Evolutionary conservation across 768 basidiomycete genomes (phyloP).

Genomic region (Termitomyces sp.): DNA sequence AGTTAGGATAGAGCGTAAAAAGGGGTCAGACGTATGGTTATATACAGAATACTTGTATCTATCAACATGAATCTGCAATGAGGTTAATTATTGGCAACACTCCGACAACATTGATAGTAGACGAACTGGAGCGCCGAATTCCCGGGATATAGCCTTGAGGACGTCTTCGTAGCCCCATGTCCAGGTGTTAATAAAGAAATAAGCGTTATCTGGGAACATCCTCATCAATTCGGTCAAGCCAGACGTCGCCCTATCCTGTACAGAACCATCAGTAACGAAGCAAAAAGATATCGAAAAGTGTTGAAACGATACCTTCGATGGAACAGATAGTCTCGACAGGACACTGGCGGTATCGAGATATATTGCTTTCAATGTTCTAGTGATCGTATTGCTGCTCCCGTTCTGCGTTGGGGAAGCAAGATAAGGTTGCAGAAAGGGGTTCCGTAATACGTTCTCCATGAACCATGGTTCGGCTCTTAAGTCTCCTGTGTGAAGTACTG

Average conservation of each 20-base stretch:
- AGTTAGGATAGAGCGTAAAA: conserved; percentile 58
- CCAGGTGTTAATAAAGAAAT: conserved; percentile 92
- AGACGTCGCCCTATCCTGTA: conserved; percentile 59
- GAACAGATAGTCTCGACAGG: conserved; percentile 47
- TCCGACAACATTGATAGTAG: not conserved
- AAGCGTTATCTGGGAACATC: conserved; percentile 57
- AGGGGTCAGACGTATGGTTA: conserved; percentile 52
- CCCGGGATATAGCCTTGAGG: conserved; percentile 66
- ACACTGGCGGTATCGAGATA: conserved; percentile 81
- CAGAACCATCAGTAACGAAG: not conserved
- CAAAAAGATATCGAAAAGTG: not conserved
- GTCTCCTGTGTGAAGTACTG: conserved; percentile 92
- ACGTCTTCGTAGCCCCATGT: conserved; percentile 97
- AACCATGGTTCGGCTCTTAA: conserved; percentile 86
- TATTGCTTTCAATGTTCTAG: conserved; percentile 63
- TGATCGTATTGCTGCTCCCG: conserved; percentile 13
- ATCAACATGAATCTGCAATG: conserved; percentile 78
- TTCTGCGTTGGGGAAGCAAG: conserved; percentile 31
- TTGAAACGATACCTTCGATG: conserved; percentile 48
- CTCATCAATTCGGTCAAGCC: conserved; percentile 71
- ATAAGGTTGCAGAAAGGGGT: conserved; percentile 73
- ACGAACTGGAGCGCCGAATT: conserved; percentile 61
- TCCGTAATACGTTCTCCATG: conserved; percentile 60
- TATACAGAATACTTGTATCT: conserved; percentile 81
- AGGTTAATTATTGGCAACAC: not conserved